Evolutionary conservation across 208 protist species (phyloP).

Genomic region (Crithidia bombi): DNA sequence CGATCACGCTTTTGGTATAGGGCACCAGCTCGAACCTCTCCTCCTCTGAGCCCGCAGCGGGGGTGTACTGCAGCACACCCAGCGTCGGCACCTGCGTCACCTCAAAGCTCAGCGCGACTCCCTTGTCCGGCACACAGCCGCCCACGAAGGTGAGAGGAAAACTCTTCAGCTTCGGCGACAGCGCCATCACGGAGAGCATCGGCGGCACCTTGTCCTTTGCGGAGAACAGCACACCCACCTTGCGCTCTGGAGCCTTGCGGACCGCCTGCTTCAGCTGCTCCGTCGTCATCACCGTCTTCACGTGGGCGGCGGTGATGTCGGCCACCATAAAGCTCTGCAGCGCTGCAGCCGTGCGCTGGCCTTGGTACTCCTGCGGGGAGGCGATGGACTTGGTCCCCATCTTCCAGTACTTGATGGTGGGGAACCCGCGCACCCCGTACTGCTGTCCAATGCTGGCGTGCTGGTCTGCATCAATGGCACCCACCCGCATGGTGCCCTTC

Average conservation of each 20-base stretch:
- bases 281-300: conserved; percentile 35
- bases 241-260: conserved; percentile 38
- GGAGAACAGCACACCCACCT: conserved; percentile 78
- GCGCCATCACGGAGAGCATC: conserved; percentile 76
- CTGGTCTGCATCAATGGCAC: conserved; percentile 83
- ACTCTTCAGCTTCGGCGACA: conserved; percentile 70
- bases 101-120: conserved; percentile 43
- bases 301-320: conserved; percentile 45
- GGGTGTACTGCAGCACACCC: conserved; percentile 44
- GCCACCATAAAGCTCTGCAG: conserved; percentile 66
- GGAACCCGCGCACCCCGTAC: conserved; percentile 87
- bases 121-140: conserved; percentile 17
- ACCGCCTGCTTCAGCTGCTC: conserved; percentile 38
- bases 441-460: conserved; percentile 65
- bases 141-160: conserved; percentile 80
- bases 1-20: conserved; percentile 49
- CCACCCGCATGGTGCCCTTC: conserved; percentile 84
- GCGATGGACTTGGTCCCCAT: conserved; percentile 61
- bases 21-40: conserved; percentile 42
- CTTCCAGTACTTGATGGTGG: conserved; percentile 94
- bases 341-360: conserved; percentile 60
- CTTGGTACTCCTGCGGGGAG: conserved; percentile 71
- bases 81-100: conserved; percentile 63
- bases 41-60: background rate
- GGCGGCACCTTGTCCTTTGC: conserved; percentile 78